Conservation (phyloP, 441 rosid species). For the Populus hybrid region DNA sequence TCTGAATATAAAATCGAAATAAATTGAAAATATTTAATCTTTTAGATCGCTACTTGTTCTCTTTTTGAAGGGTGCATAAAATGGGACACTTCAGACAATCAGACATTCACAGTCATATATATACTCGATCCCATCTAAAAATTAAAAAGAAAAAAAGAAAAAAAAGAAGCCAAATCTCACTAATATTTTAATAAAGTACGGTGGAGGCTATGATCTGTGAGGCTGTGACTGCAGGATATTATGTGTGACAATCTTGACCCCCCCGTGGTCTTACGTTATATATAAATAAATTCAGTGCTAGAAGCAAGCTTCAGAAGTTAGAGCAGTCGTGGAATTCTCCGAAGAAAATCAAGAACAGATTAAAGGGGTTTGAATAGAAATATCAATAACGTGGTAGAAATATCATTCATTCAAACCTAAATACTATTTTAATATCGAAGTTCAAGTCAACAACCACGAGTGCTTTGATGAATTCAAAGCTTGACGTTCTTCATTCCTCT, state of each 20-base stretch:
- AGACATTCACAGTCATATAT: no score
- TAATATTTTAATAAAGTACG: no score
- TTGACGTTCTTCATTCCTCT: conserved; percentile 12
- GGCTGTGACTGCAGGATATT: no score
- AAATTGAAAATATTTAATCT: neutral
- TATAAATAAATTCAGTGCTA: neutral
- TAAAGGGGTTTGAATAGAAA: neutral
- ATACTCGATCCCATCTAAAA: no score
- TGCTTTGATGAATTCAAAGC: conserved; percentile 43
- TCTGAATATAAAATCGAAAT: neutral
- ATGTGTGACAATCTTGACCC: neutral
- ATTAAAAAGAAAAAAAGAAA: no score
- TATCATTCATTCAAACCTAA: neutral
- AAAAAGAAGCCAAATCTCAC: no score
- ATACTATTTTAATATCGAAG: neutral
- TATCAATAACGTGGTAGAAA: neutral
- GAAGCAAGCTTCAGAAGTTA: neutral
- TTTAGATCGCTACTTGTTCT: no score
- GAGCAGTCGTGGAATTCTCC: neutral
- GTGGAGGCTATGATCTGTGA: no score
- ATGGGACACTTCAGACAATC: no score
- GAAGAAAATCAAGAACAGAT: neutral
- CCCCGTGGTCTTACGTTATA: neutral
- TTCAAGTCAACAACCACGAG: conserved; percentile 26
- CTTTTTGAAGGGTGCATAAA: no score